These are phyloP conservation scores for Russula sp. DNA, from an alignment of 768 basidiomycete genomes.

Conservation along the genomic window DNA sequence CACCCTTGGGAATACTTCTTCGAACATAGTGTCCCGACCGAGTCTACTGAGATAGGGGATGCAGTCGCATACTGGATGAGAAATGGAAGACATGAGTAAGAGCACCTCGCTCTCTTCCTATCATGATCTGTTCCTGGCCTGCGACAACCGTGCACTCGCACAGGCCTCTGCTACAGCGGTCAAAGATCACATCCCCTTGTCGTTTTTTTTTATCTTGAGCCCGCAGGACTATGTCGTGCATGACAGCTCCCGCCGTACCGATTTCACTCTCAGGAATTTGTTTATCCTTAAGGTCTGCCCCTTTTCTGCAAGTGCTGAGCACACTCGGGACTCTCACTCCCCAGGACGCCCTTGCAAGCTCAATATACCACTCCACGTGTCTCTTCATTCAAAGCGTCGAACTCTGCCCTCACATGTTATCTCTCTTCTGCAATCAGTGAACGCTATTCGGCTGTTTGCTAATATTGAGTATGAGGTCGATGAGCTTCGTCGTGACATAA, in stretches of 20 bases:
- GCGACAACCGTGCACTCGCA: conserved; percentile 79
- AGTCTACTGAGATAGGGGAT: conserved; percentile 44
- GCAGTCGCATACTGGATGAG: conserved; percentile 92
- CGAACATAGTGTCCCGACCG: conserved; percentile 36
- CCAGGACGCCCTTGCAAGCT: conserved; percentile 55
- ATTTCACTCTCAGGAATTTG: conserved; percentile 86
- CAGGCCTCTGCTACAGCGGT: conserved; percentile 65
- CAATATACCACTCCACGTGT: conserved; percentile 71
- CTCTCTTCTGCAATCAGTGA: conserved; percentile 48
- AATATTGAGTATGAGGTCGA: conserved; percentile 94
- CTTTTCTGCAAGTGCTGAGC: background rate
- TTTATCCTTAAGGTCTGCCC: conserved; percentile 52
- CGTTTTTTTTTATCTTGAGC: conserved; percentile 73
- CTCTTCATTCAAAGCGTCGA: conserved; percentile 54
- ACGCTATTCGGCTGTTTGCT: conserved; percentile 59
- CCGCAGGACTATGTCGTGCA: conserved; percentile 85
- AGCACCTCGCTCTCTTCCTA: background rate
- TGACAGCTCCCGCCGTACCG: conserved; percentile 74
- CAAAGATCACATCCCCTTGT: conserved; percentile 62
- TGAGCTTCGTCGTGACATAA: conserved; percentile 76
- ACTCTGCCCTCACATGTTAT: conserved; percentile 60
- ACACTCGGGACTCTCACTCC: background rate
- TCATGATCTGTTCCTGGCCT: conserved; percentile 44
- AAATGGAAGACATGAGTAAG: conserved; percentile 78
- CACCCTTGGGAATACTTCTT: conserved; percentile 55